Evolutionary conservation across 345 rosid species (phyloP), one percentile per base, ranked within the genome.

Genomic region (Populus deltoides): DNA sequence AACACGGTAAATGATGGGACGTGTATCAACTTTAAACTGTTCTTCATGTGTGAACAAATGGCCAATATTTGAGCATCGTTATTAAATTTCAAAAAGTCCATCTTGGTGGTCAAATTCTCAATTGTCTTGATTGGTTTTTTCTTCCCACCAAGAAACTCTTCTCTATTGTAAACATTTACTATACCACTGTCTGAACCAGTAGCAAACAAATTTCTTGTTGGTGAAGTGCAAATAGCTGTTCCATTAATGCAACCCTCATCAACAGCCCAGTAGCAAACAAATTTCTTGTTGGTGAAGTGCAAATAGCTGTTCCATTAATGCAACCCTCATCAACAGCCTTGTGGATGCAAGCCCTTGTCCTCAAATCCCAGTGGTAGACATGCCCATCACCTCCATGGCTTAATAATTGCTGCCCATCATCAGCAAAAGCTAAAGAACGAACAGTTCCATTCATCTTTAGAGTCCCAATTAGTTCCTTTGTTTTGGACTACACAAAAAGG

Each of bases 341-440:
- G 78, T 89, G 90, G 79, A 96, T 81, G 84, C 99, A 93, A 22
- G 87, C 84, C 89, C 87, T 86, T 7, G 91, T 96, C 79, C 98
- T 87, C 80, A 93, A 88, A 80, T 96, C 99, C 99, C 98, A 96
- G 69, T 86, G 91, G 63, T 93, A 96, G 45, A 96, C 85, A 68
- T 92, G 93, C 9, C 99, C 97, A 24, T 96, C 98, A 6, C 99
- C 98, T 45, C 97, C 98, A 47, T 92, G 88, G 84, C 94, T 93
- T 80, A 96, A 68, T 68, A 96, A 75, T 81, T 91, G 90, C 78
- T 81, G 85, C 74, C 94, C 99, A 68, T 88, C 83, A 38, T 84
- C 86, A 33, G 93, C 83, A 78, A 96, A 96, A 70, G 97, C 96
- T 6, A 93, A 81, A 49, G 94, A 88, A 33, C 93, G 87, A 20